Conservation (phyloP, 306 rosid genomes). For the Ormosia emarginata region DNA sequence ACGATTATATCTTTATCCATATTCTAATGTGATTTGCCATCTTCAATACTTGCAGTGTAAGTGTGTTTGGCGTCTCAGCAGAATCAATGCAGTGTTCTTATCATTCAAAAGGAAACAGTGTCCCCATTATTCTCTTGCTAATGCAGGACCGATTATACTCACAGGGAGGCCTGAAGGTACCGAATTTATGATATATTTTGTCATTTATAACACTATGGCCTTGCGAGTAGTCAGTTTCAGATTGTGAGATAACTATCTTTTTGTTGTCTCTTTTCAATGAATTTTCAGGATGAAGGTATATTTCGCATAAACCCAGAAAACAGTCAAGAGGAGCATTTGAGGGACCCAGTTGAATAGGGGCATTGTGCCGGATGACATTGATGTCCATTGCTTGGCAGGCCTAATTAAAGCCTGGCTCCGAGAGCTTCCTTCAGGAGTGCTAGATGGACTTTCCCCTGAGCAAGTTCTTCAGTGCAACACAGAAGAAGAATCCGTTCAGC, state of each 20-base stretch:
- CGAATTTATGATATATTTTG: background rate
- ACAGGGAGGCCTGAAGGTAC: conserved; percentile 78
- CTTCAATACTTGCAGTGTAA: conserved; percentile 56
- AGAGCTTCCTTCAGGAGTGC: conserved; percentile 92
- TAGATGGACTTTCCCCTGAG: conserved; percentile 94
- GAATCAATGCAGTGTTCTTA: conserved; percentile 96
- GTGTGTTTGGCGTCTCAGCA: conserved; percentile 93
- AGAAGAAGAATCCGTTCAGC: conserved; percentile 80
- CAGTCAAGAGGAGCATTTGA: conserved; percentile 76
- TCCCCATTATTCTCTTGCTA: conserved; percentile 78
- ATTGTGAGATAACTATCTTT: background rate
- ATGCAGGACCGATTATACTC: conserved; percentile 96
- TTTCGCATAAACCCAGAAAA: conserved; percentile 91
- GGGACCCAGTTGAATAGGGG: conserved; percentile 86
- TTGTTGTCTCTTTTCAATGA: background rate
- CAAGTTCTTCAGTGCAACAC: conserved; percentile 86
- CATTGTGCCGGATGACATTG: conserved; percentile 78
- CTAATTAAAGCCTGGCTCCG: conserved; percentile 97
- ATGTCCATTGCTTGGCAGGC: conserved; percentile 89
- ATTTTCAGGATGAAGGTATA: conserved; percentile 80
- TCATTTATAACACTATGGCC: background rate
- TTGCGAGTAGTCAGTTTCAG: background rate
- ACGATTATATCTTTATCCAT: background rate
- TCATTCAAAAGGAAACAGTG: conserved; percentile 90
- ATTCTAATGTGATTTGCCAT: conserved; percentile 27